Percentiles rank a stretch among this genome's conserved stretches.
These are phyloP conservation scores for Trametes maxima DNA, from an alignment of 768 basidiomycete genomes.

Conservation along the genomic window DNA sequence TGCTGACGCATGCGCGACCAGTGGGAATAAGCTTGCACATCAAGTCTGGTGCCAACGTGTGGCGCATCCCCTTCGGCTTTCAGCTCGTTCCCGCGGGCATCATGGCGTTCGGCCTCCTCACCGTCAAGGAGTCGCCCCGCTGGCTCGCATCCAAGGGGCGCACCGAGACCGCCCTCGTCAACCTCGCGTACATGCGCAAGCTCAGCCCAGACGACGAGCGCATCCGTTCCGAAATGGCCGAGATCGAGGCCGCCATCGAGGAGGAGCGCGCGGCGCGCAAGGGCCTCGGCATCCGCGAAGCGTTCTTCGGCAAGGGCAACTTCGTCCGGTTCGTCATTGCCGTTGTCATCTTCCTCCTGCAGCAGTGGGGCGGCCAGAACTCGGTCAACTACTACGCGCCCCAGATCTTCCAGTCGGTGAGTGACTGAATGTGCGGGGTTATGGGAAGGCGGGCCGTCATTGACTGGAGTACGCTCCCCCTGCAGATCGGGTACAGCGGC, in stretches of 20 bases:
- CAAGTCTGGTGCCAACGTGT: conserved; percentile 48
- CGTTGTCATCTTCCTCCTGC: conserved; percentile 74
- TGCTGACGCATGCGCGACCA: conserved; percentile 28
- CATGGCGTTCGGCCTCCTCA: conserved; percentile 66
- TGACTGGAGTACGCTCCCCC: not conserved
- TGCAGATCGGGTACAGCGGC: conserved; percentile 66
- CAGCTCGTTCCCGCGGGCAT: conserved; percentile 77
- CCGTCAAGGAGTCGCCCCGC: conserved; percentile 77
- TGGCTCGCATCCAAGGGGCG: conserved; percentile 71
- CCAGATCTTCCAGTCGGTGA: conserved; percentile 68
- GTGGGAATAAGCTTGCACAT: conserved; percentile 64
- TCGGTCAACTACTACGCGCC: conserved; percentile 77
- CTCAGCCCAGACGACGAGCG: conserved; percentile 43
- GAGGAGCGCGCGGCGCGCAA: conserved; percentile 69
- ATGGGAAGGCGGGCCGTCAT: not conserved
- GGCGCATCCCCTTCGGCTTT: conserved; percentile 75
- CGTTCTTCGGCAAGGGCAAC: conserved; percentile 83
- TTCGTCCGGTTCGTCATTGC: conserved; percentile 84
- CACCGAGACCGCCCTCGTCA: conserved; percentile 52
- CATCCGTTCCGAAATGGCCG: conserved; percentile 65
- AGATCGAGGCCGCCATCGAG: conserved; percentile 78
- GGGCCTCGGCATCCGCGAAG: conserved; percentile 65
- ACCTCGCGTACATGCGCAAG: conserved; percentile 66
- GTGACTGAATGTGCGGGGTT: conserved; percentile 20
- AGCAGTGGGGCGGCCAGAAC: conserved; percentile 87